Evolutionary conservation across 148 eudicot species (phyloP), one percentile per base, ranked within the genome.

Genomic region (Cornus controversa): DNA sequence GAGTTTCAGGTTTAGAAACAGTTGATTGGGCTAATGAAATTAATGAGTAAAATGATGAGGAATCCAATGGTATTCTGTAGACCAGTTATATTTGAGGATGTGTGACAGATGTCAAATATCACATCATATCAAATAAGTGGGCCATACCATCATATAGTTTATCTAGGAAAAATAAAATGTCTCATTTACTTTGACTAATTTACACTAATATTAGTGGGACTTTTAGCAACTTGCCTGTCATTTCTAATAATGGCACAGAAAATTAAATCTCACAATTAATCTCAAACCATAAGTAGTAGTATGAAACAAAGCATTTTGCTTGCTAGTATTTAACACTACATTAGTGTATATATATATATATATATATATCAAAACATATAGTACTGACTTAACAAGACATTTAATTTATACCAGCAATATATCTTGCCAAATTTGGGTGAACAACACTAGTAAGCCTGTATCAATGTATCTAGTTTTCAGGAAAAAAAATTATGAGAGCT

Each of bases 31-130:
- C 22, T 24, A 37, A 75, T 40, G 28, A 65, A 65, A 67, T 24
- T 9, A 64, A 64, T 66, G 77, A 37, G 18, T 53, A 7, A 8
- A n/a, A 66, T 36, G 50, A 45, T 25, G 23, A 40, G 78, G 78
- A 75, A 75, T 75, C 78, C 78, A 42, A 75, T 75, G 78, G 70
- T n/a, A n/a, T 65, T 65, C 78, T 76, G 70, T 67, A 42, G 79
- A 76, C 72, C 78, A 25, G 63, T 15, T 75, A 66, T 57, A 34
- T 6, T 74, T 15, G n/a, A 40, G 6, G 45, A 40, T 42, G 60
- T 75, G 78, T 64, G 71, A 67, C 71, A 76, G 45, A 67, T 67
- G 20, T 37, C 29, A 47, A 27, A 23, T 6, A 67, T 67, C 42
- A 40, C 45, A 40, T 40, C 45, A 9, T 40, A 40, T 40, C 45